Base-by-base conservation (phyloP, 169 alveolate genomes). In the Cryptosporidium ryanae region DNA sequence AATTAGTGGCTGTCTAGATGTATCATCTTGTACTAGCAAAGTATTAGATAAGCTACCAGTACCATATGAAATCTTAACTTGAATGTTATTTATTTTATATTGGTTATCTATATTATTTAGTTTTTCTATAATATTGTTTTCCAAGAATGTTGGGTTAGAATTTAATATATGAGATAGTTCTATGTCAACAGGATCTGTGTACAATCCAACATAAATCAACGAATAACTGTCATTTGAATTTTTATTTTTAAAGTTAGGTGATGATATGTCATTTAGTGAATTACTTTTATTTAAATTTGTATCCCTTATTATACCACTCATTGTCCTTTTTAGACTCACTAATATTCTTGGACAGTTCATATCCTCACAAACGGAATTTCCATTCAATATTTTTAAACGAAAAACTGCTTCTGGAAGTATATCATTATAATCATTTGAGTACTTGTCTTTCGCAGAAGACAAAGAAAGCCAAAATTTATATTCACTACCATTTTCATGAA, bases 321-420 rank as follows among this genome's bases (percentile, higher is more conserved):
- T 76, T 38, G 61, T 70, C 38, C 70, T 55, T 38, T 43, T 76
- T 1, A 76, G 2, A 44, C 21, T 43, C 0, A 76, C 84, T 23
- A 76, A 61, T 21, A 76, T 48, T 25, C 71, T 76, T 6, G 84
- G 84, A 10, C 61, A 38, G n/a, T 55, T 23, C n/a, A 76, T 65
- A 29, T 70, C 71, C 23, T 44, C 18, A 17, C n/a, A 38, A 21
- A 31, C 32, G n/a, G 50, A 68, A 27, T 76, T 76, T 38, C 61
- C 84, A 76, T 76, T 46, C 57, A 57, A 67, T 57, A 76, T 23
- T 59, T 76, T 76, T 15, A 76, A 65, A 76, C 84, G 84, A 38
- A 76, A 76, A 46, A 76, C 71, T n/a, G 84, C 84, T 21, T 76
- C 84, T 3, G 84, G 84, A 25, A 76, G 29, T 34, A 76, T 76